Conservation (phyloP, 306 rosid species). For the Medicago lupulina region DNA sequence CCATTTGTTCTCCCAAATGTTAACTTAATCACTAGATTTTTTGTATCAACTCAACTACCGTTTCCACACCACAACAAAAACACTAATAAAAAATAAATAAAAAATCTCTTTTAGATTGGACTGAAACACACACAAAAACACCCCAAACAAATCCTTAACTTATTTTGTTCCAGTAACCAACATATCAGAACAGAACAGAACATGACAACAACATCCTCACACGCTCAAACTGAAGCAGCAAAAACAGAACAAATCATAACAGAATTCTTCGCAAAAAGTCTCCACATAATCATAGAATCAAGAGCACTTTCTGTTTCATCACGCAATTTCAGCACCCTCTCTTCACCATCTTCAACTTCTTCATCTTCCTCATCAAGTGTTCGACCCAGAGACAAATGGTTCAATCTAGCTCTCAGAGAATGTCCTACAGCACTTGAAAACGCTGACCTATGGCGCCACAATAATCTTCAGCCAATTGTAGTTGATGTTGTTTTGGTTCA, state of each 20-base stretch:
- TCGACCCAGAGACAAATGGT: conserved; percentile 90
- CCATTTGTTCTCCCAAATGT: not conserved
- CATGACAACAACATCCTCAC: conserved; percentile 68
- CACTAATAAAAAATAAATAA: not conserved
- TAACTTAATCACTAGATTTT: not conserved
- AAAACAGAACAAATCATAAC: conserved; percentile 81
- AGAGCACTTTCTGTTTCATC: conserved; percentile 75
- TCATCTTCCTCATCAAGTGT: conserved; percentile 74
- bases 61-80: not conserved
- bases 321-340: conserved; percentile 56
- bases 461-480: conserved; percentile 69
- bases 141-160: conserved; percentile 11
- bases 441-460: conserved; percentile 72
- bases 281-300: conserved; percentile 83
- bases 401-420: conserved; percentile 79
- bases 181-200: not conserved
- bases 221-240: conserved; percentile 68
- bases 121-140: not conserved
- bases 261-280: conserved; percentile 80
- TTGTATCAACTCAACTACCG: not conserved
- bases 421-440: conserved; percentile 78
- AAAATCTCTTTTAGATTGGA: not conserved
- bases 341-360: conserved; percentile 72
- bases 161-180: not conserved
- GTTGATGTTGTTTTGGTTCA: conserved; percentile 79